These are phyloP conservation scores for Pholiota adiposa DNA, from an alignment of 1,284 basidiomycete species.

Conservation along the genomic window DNA sequence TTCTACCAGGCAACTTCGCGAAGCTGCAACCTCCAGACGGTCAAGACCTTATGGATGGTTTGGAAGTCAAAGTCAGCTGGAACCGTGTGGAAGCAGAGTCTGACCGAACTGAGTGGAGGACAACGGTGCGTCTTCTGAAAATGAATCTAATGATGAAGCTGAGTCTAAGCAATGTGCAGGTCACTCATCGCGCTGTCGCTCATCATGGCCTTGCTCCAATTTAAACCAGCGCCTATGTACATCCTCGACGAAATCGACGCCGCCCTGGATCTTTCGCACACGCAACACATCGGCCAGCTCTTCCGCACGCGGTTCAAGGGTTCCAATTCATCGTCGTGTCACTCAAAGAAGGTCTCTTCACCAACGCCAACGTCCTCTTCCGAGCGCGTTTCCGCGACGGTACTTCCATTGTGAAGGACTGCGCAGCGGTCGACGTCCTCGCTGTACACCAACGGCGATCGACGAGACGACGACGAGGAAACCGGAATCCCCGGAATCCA, in stretches of 20 bases:
- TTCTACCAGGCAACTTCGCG: conserved; percentile 96
- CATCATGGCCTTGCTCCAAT: conserved; percentile 98
- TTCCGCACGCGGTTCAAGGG: conserved; percentile 98
- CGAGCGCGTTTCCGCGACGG: conserved; percentile 91
- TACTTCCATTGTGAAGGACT: conserved; percentile 83
- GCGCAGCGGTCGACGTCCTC: conserved; percentile 59
- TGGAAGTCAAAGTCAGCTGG: conserved; percentile 98
- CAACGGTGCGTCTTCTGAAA: conserved; percentile 70
- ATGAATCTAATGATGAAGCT: neutral
- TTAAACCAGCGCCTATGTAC: conserved; percentile 99
- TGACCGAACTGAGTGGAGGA: conserved; percentile 97
- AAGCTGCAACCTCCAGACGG: conserved; percentile 94
- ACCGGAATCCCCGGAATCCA: conserved; percentile 29
- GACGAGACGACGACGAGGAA: conserved; percentile 34
- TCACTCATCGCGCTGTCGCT: conserved; percentile 96
- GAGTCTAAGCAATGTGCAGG: conserved; percentile 42
- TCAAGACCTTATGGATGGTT: conserved; percentile 90
- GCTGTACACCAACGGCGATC: conserved; percentile 37
- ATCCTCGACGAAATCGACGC: conserved; percentile 99
- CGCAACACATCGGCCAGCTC: conserved; percentile 95
- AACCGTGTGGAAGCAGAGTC: conserved; percentile 94
- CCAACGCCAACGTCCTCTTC: conserved; percentile 98
- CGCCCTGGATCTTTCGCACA: conserved; percentile 94
- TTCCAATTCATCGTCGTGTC: conserved; percentile 98
- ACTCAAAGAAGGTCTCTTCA: conserved; percentile 96